A percentile compares a stretch with the other conserved stretches of the same genome.
Evolutionary conservation across 148 eudicot species (phyloP).

Genomic region (Chenopodium suecicum): DNA sequence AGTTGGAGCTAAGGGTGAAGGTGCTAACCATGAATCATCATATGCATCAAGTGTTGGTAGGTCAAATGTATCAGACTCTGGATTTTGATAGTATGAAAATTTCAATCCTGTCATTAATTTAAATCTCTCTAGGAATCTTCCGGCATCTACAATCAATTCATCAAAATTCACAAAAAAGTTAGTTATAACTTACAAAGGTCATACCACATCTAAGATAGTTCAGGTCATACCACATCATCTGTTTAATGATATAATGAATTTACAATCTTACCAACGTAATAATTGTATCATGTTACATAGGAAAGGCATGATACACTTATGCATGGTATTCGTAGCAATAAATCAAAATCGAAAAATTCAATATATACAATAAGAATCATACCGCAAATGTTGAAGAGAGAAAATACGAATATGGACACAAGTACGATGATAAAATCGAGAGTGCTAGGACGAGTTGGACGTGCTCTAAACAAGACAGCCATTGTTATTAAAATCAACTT

Average conservation of each 20-base stretch:
- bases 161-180: neutral
- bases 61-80: conserved; percentile 23
- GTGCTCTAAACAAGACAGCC: conserved; percentile 3
- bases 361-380: neutral
- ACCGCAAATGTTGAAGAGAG: conserved; percentile 19
- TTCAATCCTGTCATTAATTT: conserved; percentile 17
- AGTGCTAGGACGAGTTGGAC: neutral
- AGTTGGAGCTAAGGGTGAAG: conserved; percentile 19
- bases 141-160: conserved; percentile 24
- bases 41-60: conserved; percentile 36
- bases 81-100: conserved; percentile 8
- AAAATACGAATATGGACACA: neutral
- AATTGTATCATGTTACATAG: neutral
- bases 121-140: conserved; percentile 17
- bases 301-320: neutral
- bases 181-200: neutral
- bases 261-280: neutral
- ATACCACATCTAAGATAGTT: neutral
- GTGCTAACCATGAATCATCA: conserved; percentile 17
- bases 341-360: no score
- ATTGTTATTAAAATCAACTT: neutral
- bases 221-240: neutral
- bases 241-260: no score
- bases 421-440: neutral
- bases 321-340: neutral